Conservation (phyloP, 192 early-diverging fungal genomes). For the Haplosporangium gracile region DNA sequence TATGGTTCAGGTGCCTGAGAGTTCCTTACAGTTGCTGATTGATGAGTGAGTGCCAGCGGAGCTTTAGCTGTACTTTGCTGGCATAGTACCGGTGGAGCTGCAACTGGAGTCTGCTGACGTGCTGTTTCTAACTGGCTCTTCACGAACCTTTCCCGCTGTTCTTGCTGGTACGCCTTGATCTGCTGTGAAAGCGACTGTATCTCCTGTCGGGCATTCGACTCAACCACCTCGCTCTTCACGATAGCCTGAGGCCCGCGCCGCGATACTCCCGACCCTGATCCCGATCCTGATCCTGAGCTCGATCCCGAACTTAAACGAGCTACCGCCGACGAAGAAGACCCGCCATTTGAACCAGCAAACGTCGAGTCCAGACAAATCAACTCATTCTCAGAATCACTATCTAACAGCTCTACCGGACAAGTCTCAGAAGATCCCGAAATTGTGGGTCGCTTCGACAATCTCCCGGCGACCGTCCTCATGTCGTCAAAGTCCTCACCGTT, state of each 20-base stretch:
- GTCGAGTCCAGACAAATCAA: neutral
- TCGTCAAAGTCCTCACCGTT: neutral
- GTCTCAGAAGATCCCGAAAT: constrained; percentile 15
- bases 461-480: neutral
- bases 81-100: neutral
- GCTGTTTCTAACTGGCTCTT: neutral
- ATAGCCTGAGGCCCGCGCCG: neutral
- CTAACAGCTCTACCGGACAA: constrained; percentile 19
- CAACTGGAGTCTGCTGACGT: neutral
- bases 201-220: too few relatives aligned
- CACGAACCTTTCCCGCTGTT: neutral
- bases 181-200: neutral
- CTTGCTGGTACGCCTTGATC: neutral
- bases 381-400: constrained; percentile 17
- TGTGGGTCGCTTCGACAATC: neutral
- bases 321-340: neutral
- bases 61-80: neutral
- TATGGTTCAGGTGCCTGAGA: neutral
- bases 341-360: neutral
- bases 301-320: neutral
- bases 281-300: neutral
- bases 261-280: neutral
- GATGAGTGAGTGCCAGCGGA: neutral
- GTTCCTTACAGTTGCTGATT: too few relatives aligned
- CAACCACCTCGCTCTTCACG: neutral